Percentiles rank a stretch among this genome's conserved stretches.
phyloP scores from a whole-genome alignment of 345 rosid species.

The Leavenworthia alabamica region DNA sequence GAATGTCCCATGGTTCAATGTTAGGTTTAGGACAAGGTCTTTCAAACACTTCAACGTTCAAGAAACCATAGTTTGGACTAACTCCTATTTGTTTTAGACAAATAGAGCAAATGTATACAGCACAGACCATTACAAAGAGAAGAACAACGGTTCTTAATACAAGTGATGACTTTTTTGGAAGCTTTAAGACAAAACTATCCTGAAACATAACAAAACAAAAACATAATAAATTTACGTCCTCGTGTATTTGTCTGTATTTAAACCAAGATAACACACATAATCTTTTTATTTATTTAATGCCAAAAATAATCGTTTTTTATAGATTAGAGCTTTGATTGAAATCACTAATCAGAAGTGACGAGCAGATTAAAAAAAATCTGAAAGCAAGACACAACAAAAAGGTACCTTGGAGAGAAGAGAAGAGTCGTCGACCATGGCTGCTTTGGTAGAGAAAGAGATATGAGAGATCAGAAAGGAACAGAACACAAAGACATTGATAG shows the following conservation, averaged over 20 bases:
- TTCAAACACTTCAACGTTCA: constrained; percentile 41
- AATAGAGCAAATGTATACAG: constrained; percentile 65
- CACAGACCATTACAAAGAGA: constrained; percentile 63
- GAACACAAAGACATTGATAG: constrained; percentile 37
- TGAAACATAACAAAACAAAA: neutral
- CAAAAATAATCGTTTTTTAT: constrained; percentile 7
- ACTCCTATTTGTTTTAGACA: constrained; percentile 65
- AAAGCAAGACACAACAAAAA: neutral
- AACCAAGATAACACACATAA: neutral
- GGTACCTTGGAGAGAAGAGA: constrained; percentile 63
- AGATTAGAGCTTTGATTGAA: neutral
- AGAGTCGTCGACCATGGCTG: constrained; percentile 62
- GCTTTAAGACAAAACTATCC: constrained; percentile 55
- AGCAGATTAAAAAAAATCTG: neutral
- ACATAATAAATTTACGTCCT: neutral
- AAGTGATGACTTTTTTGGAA: constrained; percentile 68
- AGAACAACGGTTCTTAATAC: constrained; percentile 64
- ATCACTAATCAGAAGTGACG: constrained; percentile 10
- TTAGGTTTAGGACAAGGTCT: constrained; percentile 62
- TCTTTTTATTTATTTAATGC: constrained; percentile 1
- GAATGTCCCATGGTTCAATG: constrained; percentile 80
- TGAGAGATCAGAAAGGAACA: constrained; percentile 16
- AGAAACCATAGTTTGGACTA: constrained; percentile 34
- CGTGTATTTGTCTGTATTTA: constrained; percentile 5
- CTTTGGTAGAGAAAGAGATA: constrained; percentile 8